phyloP scores from a whole-genome alignment of 139 green algal species.

The Limnomonas spitsbergensis region DNA sequence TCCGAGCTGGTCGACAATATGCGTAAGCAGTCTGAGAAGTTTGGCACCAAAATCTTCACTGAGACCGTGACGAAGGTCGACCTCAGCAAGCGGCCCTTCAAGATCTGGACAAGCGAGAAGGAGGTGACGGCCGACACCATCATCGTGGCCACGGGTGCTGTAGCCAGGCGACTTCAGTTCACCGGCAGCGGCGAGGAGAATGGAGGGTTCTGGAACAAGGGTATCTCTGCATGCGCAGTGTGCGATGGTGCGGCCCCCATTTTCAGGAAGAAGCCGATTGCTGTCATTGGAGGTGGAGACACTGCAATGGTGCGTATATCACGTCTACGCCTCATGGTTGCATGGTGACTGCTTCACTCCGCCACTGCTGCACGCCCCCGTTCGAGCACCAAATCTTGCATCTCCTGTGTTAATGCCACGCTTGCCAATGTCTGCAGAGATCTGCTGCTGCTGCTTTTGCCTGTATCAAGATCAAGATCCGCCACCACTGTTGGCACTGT shows the following conservation, averaged over 20 bases:
- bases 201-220: constrained; percentile 67
- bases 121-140: constrained; percentile 40
- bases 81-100: constrained; percentile 37
- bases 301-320: constrained; percentile 48
- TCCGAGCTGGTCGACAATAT: constrained; percentile 30
- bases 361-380: too few relatives aligned
- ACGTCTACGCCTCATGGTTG: too few relatives aligned
- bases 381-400: too few relatives aligned
- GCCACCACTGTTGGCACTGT: too few relatives aligned
- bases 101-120: constrained; percentile 14
- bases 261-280: constrained; percentile 81
- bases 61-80: constrained; percentile 47
- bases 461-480: too few relatives aligned
- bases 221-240: constrained; percentile 73
- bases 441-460: too few relatives aligned
- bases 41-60: constrained; percentile 46
- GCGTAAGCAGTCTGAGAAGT: constrained; percentile 30
- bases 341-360: too few relatives aligned
- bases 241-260: constrained; percentile 84
- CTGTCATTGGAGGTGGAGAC: constrained; percentile 81
- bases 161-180: constrained; percentile 34
- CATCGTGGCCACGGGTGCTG: constrained; percentile 63
- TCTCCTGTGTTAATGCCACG: neutral
- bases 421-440: neutral
- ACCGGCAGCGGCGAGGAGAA: constrained; percentile 36